Evolutionary conservation across 768 basidiomycete species (phyloP), one percentile per base, ranked within the genome.

Genomic region (Crucibulum laeve): DNA sequence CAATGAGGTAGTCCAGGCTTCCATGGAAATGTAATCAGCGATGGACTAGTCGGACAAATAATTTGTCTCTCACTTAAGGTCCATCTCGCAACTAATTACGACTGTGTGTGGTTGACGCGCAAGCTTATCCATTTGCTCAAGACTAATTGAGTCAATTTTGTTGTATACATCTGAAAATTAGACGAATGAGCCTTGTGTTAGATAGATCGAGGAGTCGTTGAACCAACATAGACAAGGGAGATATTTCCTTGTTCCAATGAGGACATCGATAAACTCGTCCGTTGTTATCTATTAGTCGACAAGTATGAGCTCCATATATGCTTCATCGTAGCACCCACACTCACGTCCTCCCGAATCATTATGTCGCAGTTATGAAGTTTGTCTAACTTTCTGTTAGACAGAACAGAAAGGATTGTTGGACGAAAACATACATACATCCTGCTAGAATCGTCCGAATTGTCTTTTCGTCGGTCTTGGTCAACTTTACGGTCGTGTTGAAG

Each of bases 201-300:
- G 19, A 14, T 22, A 18, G 32, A 30, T 7, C 19, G 10, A 32
- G 17, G 17, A 35, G 26, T n/a, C 6, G 13, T 41, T n/a, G 18
- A 10, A 19, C 84, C 50, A 53, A 88, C 87, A 97, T 34, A 97
- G 74, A 61, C 92, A 95, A 14, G 91, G 91, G 2, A 96, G 77
- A 56, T 98, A 98, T 74, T 97, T 97, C 53, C 95, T 79, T 5
- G 87, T 94, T 17, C 89, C 96, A 40, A 99, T 89, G 18, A 99
- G 74, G n/a, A 97, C 91, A 59, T 99, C 96, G 50, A 99, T 95
- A 57, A 99, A 96, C 60, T 98, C 91, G 59, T 97, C 95, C 3
- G 85, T 87, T 5, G 90, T 88, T 45, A 96, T 93, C 93, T 95
- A 50, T 15, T 39, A 46, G 10, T 21, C 10, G 7, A 13, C 30